Evolutionary conservation across 345 rosid genomes (phyloP).

Genomic region (Hirschfeldia incana): DNA sequence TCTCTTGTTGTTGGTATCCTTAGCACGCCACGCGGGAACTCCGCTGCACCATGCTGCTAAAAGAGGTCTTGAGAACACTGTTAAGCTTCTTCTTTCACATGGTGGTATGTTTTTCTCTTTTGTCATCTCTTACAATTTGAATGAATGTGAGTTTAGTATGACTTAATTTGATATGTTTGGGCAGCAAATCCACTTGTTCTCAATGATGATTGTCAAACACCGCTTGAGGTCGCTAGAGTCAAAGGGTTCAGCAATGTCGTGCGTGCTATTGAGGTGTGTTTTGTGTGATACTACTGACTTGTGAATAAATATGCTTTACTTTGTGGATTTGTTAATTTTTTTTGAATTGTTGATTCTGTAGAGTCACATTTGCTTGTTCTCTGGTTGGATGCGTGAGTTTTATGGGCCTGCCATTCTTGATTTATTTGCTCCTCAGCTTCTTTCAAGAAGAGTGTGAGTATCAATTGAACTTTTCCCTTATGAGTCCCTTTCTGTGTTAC

Average conservation of each 20-base stretch:
- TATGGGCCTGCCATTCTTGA: conserved; percentile 87
- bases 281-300: background rate
- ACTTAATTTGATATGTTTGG: background rate
- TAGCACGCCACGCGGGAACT: conserved; percentile 87
- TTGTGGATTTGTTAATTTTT: background rate
- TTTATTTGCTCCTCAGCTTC: conserved; percentile 72
- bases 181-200: conserved; percentile 79
- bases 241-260: conserved; percentile 75
- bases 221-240: conserved; percentile 85
- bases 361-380: conserved; percentile 78
- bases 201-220: conserved; percentile 91
- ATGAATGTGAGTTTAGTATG: background rate
- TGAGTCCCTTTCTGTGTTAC: background rate
- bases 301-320: background rate
- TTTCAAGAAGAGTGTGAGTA: conserved; percentile 88
- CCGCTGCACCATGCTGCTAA: conserved; percentile 98
- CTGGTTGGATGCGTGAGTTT: conserved; percentile 95
- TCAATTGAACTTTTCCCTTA: background rate
- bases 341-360: conserved; percentile 34
- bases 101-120: conserved; percentile 56
- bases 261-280: conserved; percentile 79
- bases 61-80: conserved; percentile 76
- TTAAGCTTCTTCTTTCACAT: conserved; percentile 70
- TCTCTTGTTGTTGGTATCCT: background rate
- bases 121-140: background rate